Base-by-base conservation (phyloP, 495 filamentous ascomycete genomes). In the Bombardia bombarda region DNA sequence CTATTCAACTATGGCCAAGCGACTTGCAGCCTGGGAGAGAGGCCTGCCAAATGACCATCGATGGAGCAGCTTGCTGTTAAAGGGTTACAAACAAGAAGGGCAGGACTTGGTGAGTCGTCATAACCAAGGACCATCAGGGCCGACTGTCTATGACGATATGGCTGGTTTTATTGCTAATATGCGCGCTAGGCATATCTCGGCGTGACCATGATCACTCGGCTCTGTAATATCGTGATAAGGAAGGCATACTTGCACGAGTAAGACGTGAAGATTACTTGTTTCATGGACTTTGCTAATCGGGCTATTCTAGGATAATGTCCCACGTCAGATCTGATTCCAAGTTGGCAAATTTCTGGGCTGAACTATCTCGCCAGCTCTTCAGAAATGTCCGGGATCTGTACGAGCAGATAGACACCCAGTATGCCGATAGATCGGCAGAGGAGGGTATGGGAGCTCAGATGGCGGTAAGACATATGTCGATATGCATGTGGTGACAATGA, bases 221-320 rank as follows among this genome's bases (percentile, higher is more conserved):
- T 75, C 4, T 73, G 67, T 46, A 68, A 75, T 32, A 73, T 75
- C 36, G 63, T 74, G 9, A 54, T 74, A 7, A 58, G 70, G 8
- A 69, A 70, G 43, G 63, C 65, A 20, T 71, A 73, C 24, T 48
- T 73, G 44, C 53, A 60, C 41, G 62, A 73, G 69, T 70, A 61
- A 20, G 65, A 55, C 20, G 10, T 10, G 28, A 16, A 9, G n/a
- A 14, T 3, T 30, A 8, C 32, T 17, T 13, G 12, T 28, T 9
- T 43, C 1, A 2, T 9, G 19, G 17, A 28, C 24, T 42, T 3
- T 1, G 20, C 22, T 50, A 19, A 47, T 25, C 13, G 3, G 0
- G 10, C 32, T 19, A 32, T 24, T 18, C 3, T 38, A 72, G 67
- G 9, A 72, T 72, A 47, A 60, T 72, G 25, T 58, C 60, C 0